These are phyloP conservation scores for Trichoderma sp. DNA, from an alignment of 2,329 filamentous ascomycete species.

Conservation along the genomic window DNA sequence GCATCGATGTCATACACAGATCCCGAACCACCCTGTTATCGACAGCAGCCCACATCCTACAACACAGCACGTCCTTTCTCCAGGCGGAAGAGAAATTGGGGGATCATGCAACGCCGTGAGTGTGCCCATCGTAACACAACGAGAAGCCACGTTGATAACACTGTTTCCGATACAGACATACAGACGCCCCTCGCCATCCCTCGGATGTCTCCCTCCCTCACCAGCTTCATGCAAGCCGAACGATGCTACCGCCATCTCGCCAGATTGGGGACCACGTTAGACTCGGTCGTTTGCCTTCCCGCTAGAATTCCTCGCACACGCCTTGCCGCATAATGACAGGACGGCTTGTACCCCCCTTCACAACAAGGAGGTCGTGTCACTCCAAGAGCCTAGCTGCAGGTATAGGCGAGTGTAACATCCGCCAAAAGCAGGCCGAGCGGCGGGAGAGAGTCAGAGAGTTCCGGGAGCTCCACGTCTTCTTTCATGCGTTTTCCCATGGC, in stretches of 20 bases:
- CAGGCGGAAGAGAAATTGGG: not conserved
- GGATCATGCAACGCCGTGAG: not conserved
- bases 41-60: not conserved
- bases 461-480: not conserved
- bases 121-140: not conserved
- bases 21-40: not conserved
- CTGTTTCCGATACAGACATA: not conserved
- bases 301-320: constrained; percentile 19
- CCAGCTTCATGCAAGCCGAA: not conserved
- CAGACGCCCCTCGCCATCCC: not conserved
- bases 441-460: constrained; percentile 3
- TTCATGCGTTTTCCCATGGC: not conserved
- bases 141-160: not conserved
- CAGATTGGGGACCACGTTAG: constrained; percentile 6
- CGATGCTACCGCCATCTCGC: constrained; percentile 14
- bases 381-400: constrained; percentile 29
- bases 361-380: constrained; percentile 14
- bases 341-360: constrained; percentile 10
- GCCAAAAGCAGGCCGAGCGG: constrained; percentile 6
- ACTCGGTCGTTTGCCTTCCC: constrained; percentile 24
- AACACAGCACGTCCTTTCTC: not conserved
- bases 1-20: not conserved
- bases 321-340: constrained; percentile 29
- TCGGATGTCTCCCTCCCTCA: not conserved
- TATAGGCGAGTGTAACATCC: constrained; percentile 27